phyloP scores from a whole-genome alignment of 306 rosid genomes.

The Ochetophila trinervis region DNA sequence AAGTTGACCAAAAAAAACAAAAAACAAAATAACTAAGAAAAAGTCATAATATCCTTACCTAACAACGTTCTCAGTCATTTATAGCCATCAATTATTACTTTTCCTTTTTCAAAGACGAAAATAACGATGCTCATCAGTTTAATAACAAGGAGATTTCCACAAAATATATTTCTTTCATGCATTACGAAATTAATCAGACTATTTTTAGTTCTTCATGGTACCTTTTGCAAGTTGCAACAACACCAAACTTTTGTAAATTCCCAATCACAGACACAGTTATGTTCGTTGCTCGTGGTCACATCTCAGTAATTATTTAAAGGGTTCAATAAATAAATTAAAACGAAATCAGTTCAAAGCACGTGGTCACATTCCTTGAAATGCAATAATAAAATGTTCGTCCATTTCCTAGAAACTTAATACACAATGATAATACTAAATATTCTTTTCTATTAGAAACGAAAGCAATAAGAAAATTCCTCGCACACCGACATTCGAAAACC shows the following conservation, averaged over 20 bases:
- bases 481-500: constrained; percentile 9
- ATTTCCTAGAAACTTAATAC: background rate
- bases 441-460: constrained; percentile 17
- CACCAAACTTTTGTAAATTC: background rate
- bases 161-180: too few species aligned
- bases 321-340: constrained; percentile 4
- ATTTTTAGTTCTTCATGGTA: too few species aligned
- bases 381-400: constrained; percentile 19
- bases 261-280: background rate
- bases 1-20: too few species aligned
- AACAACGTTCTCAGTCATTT: too few species aligned
- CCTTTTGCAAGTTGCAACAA: too few species aligned
- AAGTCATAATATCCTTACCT: too few species aligned
- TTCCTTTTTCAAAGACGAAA: too few species aligned
- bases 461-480: constrained; percentile 35
- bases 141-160: too few species aligned
- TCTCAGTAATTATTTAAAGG: background rate
- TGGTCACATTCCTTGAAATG: constrained; percentile 20
- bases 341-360: constrained; percentile 1
- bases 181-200: too few species aligned
- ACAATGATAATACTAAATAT: constrained; percentile 1
- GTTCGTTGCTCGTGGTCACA: constrained; percentile 49
- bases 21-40: too few species aligned
- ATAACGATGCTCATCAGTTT: too few species aligned
- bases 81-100: too few species aligned